Evolutionary conservation across 2,329 filamentous ascomycete genomes (phyloP), one percentile per base, ranked within the genome.

Genomic region (Cryoendolithus antarcticus): DNA sequence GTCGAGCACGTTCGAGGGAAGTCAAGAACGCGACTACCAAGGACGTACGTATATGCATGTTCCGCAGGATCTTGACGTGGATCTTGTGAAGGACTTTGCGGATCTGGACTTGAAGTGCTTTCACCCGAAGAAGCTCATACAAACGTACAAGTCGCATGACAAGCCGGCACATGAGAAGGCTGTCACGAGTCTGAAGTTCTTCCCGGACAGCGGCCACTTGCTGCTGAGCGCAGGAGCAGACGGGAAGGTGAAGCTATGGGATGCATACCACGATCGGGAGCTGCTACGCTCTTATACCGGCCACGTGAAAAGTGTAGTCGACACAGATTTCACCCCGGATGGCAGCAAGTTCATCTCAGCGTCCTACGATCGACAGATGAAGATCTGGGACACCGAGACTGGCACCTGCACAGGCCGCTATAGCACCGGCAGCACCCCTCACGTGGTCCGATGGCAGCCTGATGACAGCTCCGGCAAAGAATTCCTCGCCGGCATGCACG

Each of bases 11-110:
- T 98, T 96, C 64, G 82, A 94, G 55, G 91, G 88, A 45, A 72
- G 73, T 31, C 71, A 83, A 56, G 70, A 91, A 62, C 81, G 79
- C 67, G 91, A 98, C 60, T 98, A 98, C 65, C 83, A 93, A 59
- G 91, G 91, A 35, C 73, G 91, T 48, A 93, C 89, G 28, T 98
- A 94, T 60, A 95, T 98, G 89, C 91, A 98, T 63, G 72, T 96
- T 34, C 91, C 91, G 3, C 86, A 86, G 59, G 88, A 94, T 58
- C 66, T 94, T 62, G 84, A 86, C 55, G 69, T 94, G 58, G 83
- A 93, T 57, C 69, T 98, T 51, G 61, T 71, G 33, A 84, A 83
- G 52, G 86, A 80, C 55, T 62, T 75, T 56, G 88, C 88, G 57
- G 96, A 94, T 61, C 40, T 58, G 35, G 51, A 47, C 32, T 39